Base-by-base conservation (phyloP, 2,329 filamentous ascomycete genomes). In the Monosporascus sp. region DNA sequence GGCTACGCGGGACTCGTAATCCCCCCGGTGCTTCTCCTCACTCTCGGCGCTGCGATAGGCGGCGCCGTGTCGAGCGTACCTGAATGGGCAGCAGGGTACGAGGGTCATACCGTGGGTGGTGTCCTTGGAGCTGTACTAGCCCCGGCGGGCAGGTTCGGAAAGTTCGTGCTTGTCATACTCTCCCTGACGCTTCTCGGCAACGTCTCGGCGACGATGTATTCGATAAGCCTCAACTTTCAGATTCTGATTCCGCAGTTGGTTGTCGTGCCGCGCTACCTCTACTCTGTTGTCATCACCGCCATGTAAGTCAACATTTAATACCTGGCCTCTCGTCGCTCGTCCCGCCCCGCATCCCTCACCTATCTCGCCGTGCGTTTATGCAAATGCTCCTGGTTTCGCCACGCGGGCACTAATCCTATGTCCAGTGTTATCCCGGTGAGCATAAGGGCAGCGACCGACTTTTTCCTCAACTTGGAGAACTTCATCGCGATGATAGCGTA, bases 201-300 rank as follows among this genome's bases (percentile, higher is more conserved):
- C 66, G 73, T 84, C 11, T 73, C 79, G 2, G 80, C 78, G 17
- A 83, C 80, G 17, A 79, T 82, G 68, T 86, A 86, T 71, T 78
- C 80, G 61, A 77, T 86, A 59, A 82, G 82, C 3, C 74, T 86
- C 58, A 85, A 86, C 72, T 82, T 85, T 66, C 83, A 86, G 68
- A 82, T 84, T 59, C 68, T 86, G 20, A 66, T 83, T 5, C 83
- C 84, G 0, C 76, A 74, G 55, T 74, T 85, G 31, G 72, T 78
- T 52, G 73, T 75, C 44, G 72, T 85, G 3, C 83, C 80, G 5
- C 80, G 84, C 5, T 77, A 80, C 56, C 60, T 83, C 50, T 86
- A 83, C 61, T 76, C 81, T 37, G 62, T 86, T 46, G 66, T 84
- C 53, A 77, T 81, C 43, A 81, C 82, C 2, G 78, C 76, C 37